Base-by-base conservation (phyloP, 1,284 basidiomycete species). In the Trichosporon sp. region DNA sequence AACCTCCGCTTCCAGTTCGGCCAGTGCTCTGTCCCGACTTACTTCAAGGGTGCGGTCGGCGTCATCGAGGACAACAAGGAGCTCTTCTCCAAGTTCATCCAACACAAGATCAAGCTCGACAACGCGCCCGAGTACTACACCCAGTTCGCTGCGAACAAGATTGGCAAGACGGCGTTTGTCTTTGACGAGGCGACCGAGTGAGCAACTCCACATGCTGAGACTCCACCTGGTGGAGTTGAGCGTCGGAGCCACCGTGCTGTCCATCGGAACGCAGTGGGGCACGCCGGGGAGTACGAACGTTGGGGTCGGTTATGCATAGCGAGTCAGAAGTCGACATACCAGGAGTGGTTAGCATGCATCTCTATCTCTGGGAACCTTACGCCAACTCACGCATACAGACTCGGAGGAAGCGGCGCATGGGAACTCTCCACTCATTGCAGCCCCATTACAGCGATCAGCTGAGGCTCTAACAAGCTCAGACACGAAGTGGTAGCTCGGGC, bases 21-120 rank as follows among this genome's bases (percentile, higher is more conserved):
- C 10, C 88, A 93, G n/a, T 96, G 94, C 78, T 92, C 92, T 16
- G 93, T 92, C 4, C 87, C 90, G 8, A 89, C 90, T 0, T 90
- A 93, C 87, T 91, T 93, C 75, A 89, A 89, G 3, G 84, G 88
- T 70, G 92, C 91, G 0, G 86, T 92, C 54, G 89, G 90, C 75
- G 82, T 94, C n/a, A 83, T 94, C 83, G 64, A 73, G 68, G 70
- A 76, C 59, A 80, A 80, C 73, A 73, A 75, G 63, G 77, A 81
- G 19, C 68, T 83, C 31, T 82, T 83, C 68, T 68, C 66, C 8
- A 73, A 73, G 21, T 84, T 85, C 70, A 78, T 85, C 64, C 75
- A 80, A 68, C 75, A 85, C 70, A 74, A 72, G 56, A 77, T 83
- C 65, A 54, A 71, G 3, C 74, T 81, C 32, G 76, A 78, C 38